These are phyloP conservation scores for Metarhizium album DNA, from an alignment of 2,329 filamentous ascomycete species.

Conservation along the genomic window DNA sequence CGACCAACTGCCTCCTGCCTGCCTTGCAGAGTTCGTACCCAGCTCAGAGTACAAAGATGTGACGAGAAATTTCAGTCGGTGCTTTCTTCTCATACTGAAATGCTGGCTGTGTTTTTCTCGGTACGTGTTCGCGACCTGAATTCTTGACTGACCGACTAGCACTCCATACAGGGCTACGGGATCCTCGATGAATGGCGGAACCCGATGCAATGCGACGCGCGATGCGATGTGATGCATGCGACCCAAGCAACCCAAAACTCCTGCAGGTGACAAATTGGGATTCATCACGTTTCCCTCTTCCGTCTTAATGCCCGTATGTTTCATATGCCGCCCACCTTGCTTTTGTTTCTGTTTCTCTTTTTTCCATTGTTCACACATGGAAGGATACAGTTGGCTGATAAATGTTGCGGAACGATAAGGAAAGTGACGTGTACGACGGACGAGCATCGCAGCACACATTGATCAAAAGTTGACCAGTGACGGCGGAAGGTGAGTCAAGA, in stretches of 20 bases:
- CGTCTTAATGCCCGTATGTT: neutral
- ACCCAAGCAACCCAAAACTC: neutral
- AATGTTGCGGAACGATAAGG: neutral
- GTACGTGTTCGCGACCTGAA: no score
- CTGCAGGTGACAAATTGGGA: neutral
- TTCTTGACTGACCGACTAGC: no score
- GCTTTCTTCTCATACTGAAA: no score
- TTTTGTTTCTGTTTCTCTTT: neutral
- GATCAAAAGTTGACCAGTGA: no score
- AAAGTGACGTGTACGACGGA: no score
- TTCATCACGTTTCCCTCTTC: neutral
- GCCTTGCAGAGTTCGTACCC: no score
- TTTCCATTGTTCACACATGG: neutral
- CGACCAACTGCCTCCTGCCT: neutral
- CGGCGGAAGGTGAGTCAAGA: no score
- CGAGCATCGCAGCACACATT: no score
- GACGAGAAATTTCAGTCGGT: no score
- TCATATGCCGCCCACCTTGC: neutral
- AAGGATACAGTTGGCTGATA: neutral
- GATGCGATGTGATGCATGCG: neutral
- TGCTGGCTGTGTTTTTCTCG: no score
- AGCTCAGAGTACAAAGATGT: no score
- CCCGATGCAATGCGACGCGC: neutral
- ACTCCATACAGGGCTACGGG: no score
- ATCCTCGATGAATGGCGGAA: neutral